These are phyloP conservation scores for Claviceps digitariae DNA, from an alignment of 2,329 filamentous ascomycete species.

Conservation along the genomic window DNA sequence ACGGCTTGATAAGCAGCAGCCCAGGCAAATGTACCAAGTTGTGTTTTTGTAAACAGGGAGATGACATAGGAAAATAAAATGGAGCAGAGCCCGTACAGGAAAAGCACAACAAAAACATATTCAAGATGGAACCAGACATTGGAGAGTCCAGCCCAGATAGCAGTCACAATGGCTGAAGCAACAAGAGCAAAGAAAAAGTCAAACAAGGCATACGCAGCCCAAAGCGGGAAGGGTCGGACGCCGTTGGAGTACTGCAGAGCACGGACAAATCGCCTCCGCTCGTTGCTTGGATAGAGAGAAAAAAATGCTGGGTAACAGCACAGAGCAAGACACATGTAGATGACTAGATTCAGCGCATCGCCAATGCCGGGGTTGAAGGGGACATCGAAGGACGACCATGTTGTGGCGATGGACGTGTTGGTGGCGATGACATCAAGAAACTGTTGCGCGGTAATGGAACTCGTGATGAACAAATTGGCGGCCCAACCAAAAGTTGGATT, in stretches of 20 bases:
- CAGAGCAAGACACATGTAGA: constrained; percentile 72
- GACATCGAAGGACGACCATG: constrained; percentile 62
- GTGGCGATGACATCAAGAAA: constrained; percentile 51
- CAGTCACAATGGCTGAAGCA: constrained; percentile 50
- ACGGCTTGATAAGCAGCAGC: constrained; percentile 64
- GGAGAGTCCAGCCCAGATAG: constrained; percentile 53
- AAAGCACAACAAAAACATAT: constrained; percentile 70
- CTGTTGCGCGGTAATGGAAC: constrained; percentile 51
- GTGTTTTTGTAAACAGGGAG: constrained; percentile 65
- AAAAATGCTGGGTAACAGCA: constrained; percentile 76
- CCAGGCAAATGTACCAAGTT: constrained; percentile 74
- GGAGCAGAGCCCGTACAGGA: constrained; percentile 68
- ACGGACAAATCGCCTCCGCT: constrained; percentile 65
- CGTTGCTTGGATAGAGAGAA: constrained; percentile 74
- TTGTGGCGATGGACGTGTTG: constrained; percentile 55
- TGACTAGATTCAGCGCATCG: constrained; percentile 61
- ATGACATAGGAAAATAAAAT: constrained; percentile 67
- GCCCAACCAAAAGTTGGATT: constrained; percentile 58
- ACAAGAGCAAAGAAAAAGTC: constrained; percentile 62
- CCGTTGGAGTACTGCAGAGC: constrained; percentile 87
- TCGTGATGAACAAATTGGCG: constrained; percentile 45
- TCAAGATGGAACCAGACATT: constrained; percentile 63
- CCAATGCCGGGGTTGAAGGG: constrained; percentile 58
- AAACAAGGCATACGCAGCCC: constrained; percentile 70
- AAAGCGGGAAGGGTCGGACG: constrained; percentile 67